Base-by-base conservation (phyloP, 306 rosid species). In the Styphnolobium japonicum region DNA sequence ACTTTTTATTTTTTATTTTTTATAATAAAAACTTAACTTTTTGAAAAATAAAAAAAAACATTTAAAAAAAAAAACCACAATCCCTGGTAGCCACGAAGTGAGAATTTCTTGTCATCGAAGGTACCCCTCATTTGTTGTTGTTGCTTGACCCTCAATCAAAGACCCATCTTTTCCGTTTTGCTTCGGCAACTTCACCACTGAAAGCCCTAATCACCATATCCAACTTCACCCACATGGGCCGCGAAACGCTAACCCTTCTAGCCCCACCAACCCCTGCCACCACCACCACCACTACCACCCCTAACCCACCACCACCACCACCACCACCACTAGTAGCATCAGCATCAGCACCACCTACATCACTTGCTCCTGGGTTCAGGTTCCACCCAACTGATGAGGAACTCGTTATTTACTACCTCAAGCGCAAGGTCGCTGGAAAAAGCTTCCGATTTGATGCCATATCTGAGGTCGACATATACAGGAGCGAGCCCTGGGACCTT, bases 331-430 rank as follows among this genome's bases (percentile, higher is more conserved):
- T 36, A 15, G 21, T 33, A 10, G 10, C 64, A 10, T 12, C 64
- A 1, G 49, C 85, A 9, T 52, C 84, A 2, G 84, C 92, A 1
- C 40, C 96, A 5, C 97, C 98, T 5, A 90, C 99, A 1, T 89
- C 96, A 1, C 89, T 96, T 4, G 99, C 99, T 37, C 99, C 99
- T 5, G 99, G 99, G 9, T 96, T 96, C 80, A 85, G 99, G 72
- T 96, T 96, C 60, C 99, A 96, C 85, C 99, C 99, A 1, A 96
- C 99, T 25, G 99, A 96, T 34, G 99, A 96, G 45, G 99, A 96
- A 19, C 96, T 96, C 6, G 96, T 96, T 52, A 93, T 96, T 60
- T 96, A 91, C 88, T 96, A 96, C 86, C 97, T 96, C 22, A 93
- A 93, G 85, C 94, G 99, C 64, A 96, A 96, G 85, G 96, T 93